Conservation (phyloP, 257 asterid genomes). For the Nicotiana undulata region DNA sequence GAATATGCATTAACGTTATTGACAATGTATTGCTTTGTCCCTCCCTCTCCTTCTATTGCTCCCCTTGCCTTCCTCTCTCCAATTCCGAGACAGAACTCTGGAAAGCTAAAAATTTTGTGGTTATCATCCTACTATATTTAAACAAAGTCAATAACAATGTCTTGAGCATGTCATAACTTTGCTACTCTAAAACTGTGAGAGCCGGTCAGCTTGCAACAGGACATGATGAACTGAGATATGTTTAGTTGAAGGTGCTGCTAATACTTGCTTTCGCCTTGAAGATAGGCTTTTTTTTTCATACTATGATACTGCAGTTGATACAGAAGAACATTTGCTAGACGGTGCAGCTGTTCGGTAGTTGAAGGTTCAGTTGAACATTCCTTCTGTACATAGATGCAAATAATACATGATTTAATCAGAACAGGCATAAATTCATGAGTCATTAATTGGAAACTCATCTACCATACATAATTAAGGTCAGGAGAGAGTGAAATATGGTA, state of each 20-base stretch:
- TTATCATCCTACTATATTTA: conserved; percentile 6
- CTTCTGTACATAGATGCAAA: not conserved
- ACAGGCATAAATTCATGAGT: not conserved
- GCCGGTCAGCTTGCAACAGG: not conserved
- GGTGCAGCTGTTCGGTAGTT: not conserved
- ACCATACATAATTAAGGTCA: not conserved
- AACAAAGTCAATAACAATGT: conserved; percentile 20
- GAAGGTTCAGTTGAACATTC: not conserved
- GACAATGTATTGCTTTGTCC: not conserved
- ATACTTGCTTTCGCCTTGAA: not conserved
- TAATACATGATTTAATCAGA: not conserved
- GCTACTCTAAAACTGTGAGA: not conserved
- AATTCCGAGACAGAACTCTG: not conserved
- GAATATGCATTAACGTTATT: not conserved
- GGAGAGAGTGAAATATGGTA: not conserved
- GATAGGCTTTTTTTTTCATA: not conserved
- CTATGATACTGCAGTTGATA: not conserved
- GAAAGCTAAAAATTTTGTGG: not conserved
- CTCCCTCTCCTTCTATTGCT: not conserved
- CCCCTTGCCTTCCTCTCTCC: not conserved
- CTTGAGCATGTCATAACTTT: not conserved
- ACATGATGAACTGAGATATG: not conserved
- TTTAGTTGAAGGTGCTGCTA: not conserved
- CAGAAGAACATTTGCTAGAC: not conserved
- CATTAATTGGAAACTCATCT: not conserved